Percentiles rank a stretch among this genome's conserved stretches.
phyloP scores from a whole-genome alignment of 495 filamentous ascomycete genomes.

The Penicillium silybi region DNA sequence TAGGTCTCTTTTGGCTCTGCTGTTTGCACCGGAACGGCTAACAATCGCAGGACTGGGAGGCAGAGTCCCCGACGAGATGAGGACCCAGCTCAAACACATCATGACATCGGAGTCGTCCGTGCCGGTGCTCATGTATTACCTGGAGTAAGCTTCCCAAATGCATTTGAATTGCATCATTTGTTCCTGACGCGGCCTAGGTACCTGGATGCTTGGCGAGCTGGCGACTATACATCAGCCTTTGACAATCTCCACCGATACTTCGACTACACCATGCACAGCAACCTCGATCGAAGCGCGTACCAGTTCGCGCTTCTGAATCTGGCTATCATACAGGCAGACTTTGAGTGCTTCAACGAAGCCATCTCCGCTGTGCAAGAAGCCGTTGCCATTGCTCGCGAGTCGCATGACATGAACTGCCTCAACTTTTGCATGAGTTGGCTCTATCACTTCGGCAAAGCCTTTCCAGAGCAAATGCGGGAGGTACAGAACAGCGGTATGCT shows the following conservation, averaged over 20 bases:
- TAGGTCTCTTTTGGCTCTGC: slow-evolving; percentile 34
- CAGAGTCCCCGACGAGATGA: slow-evolving; percentile 67
- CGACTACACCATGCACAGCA: slow-evolving; percentile 90
- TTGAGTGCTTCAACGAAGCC: slow-evolving; percentile 88
- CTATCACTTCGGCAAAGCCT: slow-evolving; percentile 87
- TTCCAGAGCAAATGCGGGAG: slow-evolving; percentile 70
- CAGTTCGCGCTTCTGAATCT: slow-evolving; percentile 96
- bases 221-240: slow-evolving; percentile 85
- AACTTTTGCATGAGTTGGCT: slow-evolving; percentile 97
- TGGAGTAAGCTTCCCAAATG: slow-evolving; percentile 48
- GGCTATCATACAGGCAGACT: slow-evolving; percentile 90
- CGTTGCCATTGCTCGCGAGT: slow-evolving; percentile 85
- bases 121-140: slow-evolving; percentile 73
- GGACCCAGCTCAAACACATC: slow-evolving; percentile 59
- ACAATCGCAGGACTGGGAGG: slow-evolving; percentile 54
- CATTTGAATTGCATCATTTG: background rate
- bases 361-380: slow-evolving; percentile 89
- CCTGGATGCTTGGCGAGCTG: slow-evolving; percentile 84
- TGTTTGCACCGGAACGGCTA: slow-evolving; percentile 14
- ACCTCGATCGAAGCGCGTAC: slow-evolving; percentile 75
- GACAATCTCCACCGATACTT: slow-evolving; percentile 94
- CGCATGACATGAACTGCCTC: slow-evolving; percentile 84
- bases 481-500: slow-evolving; percentile 68
- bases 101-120: slow-evolving; percentile 60
- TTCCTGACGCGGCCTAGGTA: slow-evolving; percentile 48